Base-by-base conservation (phyloP, 257 asterid species). In the Nicotiana benthamiana region DNA sequence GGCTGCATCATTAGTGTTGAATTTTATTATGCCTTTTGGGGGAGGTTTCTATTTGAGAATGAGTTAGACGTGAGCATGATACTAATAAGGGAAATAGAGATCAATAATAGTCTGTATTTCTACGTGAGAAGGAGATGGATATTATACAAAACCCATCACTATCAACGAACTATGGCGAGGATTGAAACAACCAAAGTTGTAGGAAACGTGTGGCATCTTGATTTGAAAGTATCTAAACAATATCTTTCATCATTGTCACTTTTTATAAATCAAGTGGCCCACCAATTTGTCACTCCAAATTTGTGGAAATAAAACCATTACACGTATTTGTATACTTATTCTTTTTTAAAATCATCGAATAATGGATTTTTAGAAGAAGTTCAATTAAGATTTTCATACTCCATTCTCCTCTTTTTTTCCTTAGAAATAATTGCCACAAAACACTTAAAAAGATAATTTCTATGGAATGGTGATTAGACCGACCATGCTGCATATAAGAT, bases 131-230 rank as follows among this genome's bases (percentile, higher is more conserved):
- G 26, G 18, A 3, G 56, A 48, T 43, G 46, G 82, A 17, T 40
- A 26, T 61, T 13, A 5, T 27, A 13, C 0, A 0, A 10, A 13
- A 13, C 66, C 7, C 46, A 72, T 72, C 78, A 3, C 24, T 72
- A 46, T 60, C 80, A 74, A 12, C 10, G 65, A 2, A 60, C 5
- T 18, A 27, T 9, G 7, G 28, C 12, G 74, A 74, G 48, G 56
- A 28, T 27, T 27, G 16, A 30, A 81, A 75, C 66, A 81, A 46
- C 24, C 60, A 46, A 72, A 72, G 61, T 46, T 72, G 78, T 48
- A 72, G 9, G 78, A 48, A 72, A 72, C 60, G 78, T 48, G 61
- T 46, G 51, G 78, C 78, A 72, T 72, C 78, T 72, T 22, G 15
- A 43, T 13, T 28, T 24, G 15, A 13, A 4, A 17, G 20, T 72